Evolutionary conservation across 495 filamentous ascomycete genomes (phyloP), one percentile per base, ranked within the genome.

Genomic region (Xylaria curta): DNA sequence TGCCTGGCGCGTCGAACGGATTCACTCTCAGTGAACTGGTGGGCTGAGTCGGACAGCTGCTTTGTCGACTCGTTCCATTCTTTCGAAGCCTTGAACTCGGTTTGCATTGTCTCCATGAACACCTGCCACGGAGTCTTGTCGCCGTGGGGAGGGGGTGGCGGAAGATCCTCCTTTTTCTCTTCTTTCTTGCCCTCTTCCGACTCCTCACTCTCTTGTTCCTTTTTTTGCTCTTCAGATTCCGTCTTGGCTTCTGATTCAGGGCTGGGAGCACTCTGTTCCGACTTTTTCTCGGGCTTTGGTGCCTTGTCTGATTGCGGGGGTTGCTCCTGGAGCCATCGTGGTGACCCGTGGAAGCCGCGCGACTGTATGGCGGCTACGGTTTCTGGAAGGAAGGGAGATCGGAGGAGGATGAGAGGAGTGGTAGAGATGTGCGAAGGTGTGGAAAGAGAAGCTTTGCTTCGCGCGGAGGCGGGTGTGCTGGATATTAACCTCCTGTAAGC

Each of bases 31-130:
- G 89, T 91, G 78, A 99, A 94, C 72, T 97, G 88, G 74, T 97
- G 91, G 31, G 94, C 94, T 0, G 91, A 92, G 47, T 92, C 91
- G 15, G 94, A 93, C 13, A 99, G 87, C 65, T 94, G 93, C 80
- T 98, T 98, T 21, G 95, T 99, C 54, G 93, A 97, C 75, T 99
- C 96, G 76, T 98, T 96, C 96, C 97, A 99, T 81, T 99, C 96
- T 79, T 98, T 97, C 21, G 96, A 98, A 36, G 94, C 92, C 78
- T 97, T 95, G 82, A 99, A 96, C 79, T 98, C 96, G 63, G 86
- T 85, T 76, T 93, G 89, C 80, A 99, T 89, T 66, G 96, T 99
- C 75, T 99, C 96, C 71, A 93, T 92, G 85, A 99, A 99, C 49
- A 99, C 96, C 81, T 97, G 94, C 93, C 96, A 97, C 42, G 96